These are phyloP conservation scores for Cladorrhinum sp. DNA, from an alignment of 2,329 filamentous ascomycete genomes.

Conservation along the genomic window DNA sequence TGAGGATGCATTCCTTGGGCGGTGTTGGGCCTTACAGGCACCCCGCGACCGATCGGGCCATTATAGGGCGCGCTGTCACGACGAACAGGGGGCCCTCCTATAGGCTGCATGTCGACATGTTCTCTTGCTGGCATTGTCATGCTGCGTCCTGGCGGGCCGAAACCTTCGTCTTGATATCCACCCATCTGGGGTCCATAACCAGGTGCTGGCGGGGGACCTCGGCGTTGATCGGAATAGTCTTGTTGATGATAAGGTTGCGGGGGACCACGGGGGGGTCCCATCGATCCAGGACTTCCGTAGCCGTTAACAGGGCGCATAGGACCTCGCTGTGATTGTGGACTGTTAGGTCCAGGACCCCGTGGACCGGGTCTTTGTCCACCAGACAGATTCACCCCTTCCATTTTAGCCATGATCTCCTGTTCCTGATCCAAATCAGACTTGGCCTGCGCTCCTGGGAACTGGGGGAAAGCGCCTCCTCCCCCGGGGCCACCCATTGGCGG, in stretches of 20 bases:
- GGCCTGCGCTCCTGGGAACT: constrained; percentile 41
- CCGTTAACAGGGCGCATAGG: constrained; percentile 34
- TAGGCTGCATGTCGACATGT: constrained; percentile 38
- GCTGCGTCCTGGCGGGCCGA: constrained; percentile 53
- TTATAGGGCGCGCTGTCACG: constrained; percentile 47
- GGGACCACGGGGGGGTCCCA: constrained; percentile 31
- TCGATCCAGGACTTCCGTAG: constrained; percentile 27
- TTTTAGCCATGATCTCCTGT: constrained; percentile 39
- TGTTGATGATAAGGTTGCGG: constrained; percentile 38
- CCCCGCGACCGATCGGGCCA: constrained; percentile 36
- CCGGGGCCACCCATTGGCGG: constrained; percentile 32
- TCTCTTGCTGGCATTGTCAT: constrained; percentile 59
- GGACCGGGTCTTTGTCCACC: constrained; percentile 29
- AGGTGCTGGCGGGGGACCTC: constrained; percentile 30
- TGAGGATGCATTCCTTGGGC: constrained; percentile 52
- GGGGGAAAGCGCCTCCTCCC: constrained; percentile 41
- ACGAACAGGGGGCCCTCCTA: constrained; percentile 33
- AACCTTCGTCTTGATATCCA: constrained; percentile 41
- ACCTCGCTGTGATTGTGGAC: constrained; percentile 32
- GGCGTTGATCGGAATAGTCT: constrained; percentile 37
- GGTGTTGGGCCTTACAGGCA: constrained; percentile 54
- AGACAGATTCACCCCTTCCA: constrained; percentile 41
- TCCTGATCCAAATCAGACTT: constrained; percentile 42
- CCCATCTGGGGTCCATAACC: constrained; percentile 27
- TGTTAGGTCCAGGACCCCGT: constrained; percentile 26